Evolutionary conservation across 805 yeast species (phyloP), one percentile per base, ranked within the genome.

Genomic region (Spathaspora sp.): DNA sequence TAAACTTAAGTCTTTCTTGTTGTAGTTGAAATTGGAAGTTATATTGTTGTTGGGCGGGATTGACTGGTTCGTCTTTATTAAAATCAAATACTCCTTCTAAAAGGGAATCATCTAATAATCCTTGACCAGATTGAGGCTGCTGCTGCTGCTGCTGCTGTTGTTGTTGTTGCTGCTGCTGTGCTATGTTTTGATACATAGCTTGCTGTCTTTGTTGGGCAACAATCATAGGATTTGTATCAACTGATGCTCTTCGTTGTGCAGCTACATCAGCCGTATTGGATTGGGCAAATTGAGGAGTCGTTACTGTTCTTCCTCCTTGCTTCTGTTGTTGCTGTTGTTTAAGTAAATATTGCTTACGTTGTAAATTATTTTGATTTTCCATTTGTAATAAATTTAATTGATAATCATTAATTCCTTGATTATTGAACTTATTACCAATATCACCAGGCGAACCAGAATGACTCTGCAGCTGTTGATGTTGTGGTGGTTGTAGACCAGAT

Each of bases 331-430:
- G 54, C 16, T 61, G 61, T 44, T 57, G 58, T 53, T 55, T 55
- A 51, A 56, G 51, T 46, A 59, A 35, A 23, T 57, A 58, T 29
- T 58, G 65, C 47, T 58, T 58, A 53, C 58, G 57, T 38, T 59
- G 60, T 14, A 57, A 29, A 45, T 60, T 57, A 42, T 55, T 61
- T 40, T 59, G 60, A 48, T 57, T 56, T 23, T 58, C 61, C 62
- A 58, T 54, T 49, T 52, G 52, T 31, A 57, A 40, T 28, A 58
- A 44, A 49, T 58, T 61, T 48, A 55, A 49, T 51, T 64, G 66
- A 51, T 62, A 61, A 18, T 64, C 67, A 40, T 51, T 57, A 17
- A 61, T 54, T 9, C 60, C 58, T 44, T 60, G 60, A 16, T 49
- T 50, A 39, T 45, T 53, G 11, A 28, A 43, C 16, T 47, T 45